Conservation (phyloP, 371 early-diverging fungal genomes). For the Cokeromyces recurvatus region DNA sequence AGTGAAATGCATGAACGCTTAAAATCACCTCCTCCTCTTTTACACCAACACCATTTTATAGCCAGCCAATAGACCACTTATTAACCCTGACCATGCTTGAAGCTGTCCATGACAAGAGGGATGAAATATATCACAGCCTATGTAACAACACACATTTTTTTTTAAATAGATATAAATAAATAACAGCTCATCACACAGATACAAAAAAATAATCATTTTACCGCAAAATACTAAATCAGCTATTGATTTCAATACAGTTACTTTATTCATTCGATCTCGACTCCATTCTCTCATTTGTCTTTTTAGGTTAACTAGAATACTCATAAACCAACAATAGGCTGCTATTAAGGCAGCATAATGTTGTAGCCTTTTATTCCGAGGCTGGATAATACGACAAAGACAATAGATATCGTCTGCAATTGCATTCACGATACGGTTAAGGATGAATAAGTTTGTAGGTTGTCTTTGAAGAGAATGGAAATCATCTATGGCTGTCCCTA, state of each 20-base stretch:
- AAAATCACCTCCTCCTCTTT: slow-evolving; percentile 13
- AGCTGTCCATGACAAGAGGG: slow-evolving; percentile 58
- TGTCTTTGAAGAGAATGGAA: too few relatives aligned
- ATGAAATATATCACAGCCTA: slow-evolving; percentile 67
- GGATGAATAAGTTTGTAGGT: slow-evolving; percentile 3
- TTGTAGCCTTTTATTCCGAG: too few relatives aligned
- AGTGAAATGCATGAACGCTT: slow-evolving; percentile 17
- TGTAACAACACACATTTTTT: too few relatives aligned
- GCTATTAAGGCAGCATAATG: slow-evolving; percentile 52
- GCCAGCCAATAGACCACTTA: slow-evolving; percentile 61
- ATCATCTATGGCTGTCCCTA: slow-evolving; percentile 65
- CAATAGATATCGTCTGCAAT: slow-evolving; percentile 77
- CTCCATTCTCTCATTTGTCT: too few relatives aligned
- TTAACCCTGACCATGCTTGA: slow-evolving; percentile 69
- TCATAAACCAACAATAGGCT: slow-evolving; percentile 56
- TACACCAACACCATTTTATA: too few relatives aligned
- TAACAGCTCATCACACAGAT: too few relatives aligned
- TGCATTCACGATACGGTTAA: too few relatives aligned
- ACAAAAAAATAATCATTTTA: too few relatives aligned
- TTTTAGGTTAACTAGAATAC: slow-evolving; percentile 49
- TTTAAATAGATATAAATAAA: too few relatives aligned
- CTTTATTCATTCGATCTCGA: too few relatives aligned
- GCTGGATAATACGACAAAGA: too few relatives aligned
- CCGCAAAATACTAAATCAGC: slow-evolving; percentile 67
- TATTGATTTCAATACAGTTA: slow-evolving; percentile 49